These are phyloP conservation scores for Lasiodiplodia citricola DNA, from an alignment of 2,329 filamentous ascomycete species.

Conservation along the genomic window DNA sequence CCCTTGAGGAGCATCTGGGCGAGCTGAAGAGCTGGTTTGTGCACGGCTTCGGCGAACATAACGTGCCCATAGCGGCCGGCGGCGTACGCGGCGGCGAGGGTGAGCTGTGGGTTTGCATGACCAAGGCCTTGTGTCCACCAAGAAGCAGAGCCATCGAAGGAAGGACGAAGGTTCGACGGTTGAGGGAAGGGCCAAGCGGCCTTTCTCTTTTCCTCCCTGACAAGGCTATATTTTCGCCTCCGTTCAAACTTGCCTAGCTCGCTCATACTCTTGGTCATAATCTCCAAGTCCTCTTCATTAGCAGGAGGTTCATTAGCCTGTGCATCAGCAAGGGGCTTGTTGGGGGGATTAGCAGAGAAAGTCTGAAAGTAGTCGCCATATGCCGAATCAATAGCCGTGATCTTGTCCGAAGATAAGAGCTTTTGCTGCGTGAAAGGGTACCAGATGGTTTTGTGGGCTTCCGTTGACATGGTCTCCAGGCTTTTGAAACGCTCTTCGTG, in stretches of 20 bases:
- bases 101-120: slow-evolving; percentile 74
- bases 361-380: slow-evolving; percentile 80
- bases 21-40: slow-evolving; percentile 74
- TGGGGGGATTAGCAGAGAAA: slow-evolving; percentile 31
- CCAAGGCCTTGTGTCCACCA: slow-evolving; percentile 93
- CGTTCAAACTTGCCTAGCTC: background rate
- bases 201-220: background rate
- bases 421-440: slow-evolving; percentile 87
- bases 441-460: slow-evolving; percentile 74
- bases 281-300: background rate
- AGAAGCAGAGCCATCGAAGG: slow-evolving; percentile 83
- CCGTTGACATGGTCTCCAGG: slow-evolving; percentile 65
- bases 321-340: background rate
- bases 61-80: slow-evolving; percentile 85
- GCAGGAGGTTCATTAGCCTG: background rate
- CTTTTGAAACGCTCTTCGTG: slow-evolving; percentile 63
- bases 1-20: slow-evolving; percentile 67
- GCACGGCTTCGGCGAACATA: slow-evolving; percentile 83
- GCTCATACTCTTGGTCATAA: background rate
- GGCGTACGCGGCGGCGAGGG: slow-evolving; percentile 78
- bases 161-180: slow-evolving; percentile 60
- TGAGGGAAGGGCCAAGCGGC: slow-evolving; percentile 2
- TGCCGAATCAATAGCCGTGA: slow-evolving; percentile 80
- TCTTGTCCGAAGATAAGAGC: slow-evolving; percentile 63
- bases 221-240: background rate